Percentiles rank a stretch among this genome's conserved stretches.
These are phyloP conservation scores for Coffea eugenioides DNA, from an alignment of 257 asterid genomes.

Conservation along the genomic window DNA sequence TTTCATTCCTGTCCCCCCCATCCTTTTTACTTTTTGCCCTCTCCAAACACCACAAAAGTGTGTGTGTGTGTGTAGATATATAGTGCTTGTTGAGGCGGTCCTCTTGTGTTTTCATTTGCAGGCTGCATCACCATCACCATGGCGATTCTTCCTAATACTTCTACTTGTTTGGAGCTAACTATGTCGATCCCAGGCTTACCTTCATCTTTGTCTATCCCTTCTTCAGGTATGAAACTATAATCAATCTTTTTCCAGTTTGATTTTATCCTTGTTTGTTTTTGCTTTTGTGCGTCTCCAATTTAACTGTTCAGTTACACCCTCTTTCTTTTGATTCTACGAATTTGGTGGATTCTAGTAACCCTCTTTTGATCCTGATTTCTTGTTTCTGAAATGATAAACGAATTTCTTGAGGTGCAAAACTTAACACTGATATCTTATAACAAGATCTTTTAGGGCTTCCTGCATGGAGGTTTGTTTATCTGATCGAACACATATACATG, in stretches of 20 bases:
- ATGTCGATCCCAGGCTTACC: conserved; percentile 65
- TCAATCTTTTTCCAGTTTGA: background rate
- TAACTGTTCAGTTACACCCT: background rate
- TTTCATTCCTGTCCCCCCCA: conserved; percentile 23
- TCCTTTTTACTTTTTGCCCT: conserved; percentile 26
- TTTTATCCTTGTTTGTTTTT: background rate
- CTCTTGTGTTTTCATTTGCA: background rate
- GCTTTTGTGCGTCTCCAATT: background rate
- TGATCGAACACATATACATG: background rate
- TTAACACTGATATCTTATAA: background rate
- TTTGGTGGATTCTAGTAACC: background rate
- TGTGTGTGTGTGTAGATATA: too few relatives aligned
- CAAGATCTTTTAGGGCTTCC: conserved; percentile 8
- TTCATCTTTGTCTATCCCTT: conserved; percentile 48
- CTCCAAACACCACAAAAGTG: conserved; percentile 10
- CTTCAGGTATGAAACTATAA: conserved; percentile 44
- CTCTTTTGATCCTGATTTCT: background rate
- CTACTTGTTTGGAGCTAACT: conserved; percentile 53
- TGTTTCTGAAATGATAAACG: background rate
- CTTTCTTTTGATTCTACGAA: background rate
- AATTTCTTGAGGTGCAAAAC: background rate
- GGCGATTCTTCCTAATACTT: conserved; percentile 36
- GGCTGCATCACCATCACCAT: conserved; percentile 22
- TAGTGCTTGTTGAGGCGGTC: background rate
- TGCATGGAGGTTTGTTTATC: background rate